Base-by-base conservation (phyloP, 139 green algal species). In the Chlamydomonas applanata region DNA sequence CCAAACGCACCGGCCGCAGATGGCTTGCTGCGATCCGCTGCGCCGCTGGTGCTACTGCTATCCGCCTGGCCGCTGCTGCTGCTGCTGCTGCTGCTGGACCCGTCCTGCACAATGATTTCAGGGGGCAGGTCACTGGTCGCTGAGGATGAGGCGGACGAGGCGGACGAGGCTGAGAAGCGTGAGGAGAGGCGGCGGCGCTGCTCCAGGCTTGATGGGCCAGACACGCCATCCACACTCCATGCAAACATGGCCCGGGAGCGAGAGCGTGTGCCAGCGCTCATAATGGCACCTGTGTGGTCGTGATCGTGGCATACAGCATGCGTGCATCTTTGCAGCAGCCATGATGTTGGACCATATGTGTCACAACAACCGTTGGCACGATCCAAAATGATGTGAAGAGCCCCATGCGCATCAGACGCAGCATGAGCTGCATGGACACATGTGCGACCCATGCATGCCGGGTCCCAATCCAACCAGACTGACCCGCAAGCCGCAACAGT, bases 201-300 rank as follows among this genome's bases (percentile, higher is more conserved):
- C 49, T 60, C 45, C 69, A 54, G 29, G 34, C 49, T 19, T 25
- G 20, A 4, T 4, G 13, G 53, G 9, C 53, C 20, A 11, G 20
- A 25, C 53, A 25, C n/a, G 29, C 59, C 17, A 66, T 22, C n/a
- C 59, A 30, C 59, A 30, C 53, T 75, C 78, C 78, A 83, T 1
- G 78, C 78, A 27, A 74, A 83, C 78, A 83, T 83, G 67, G 72
- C 78, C 1, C 78, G 66, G 49, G 70, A 72, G 16, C 63, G 62
- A 0, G 67, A 77, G 27, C 78, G 72, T 17, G 76, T 73, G 16
- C 78, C 78, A 16, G 71, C 64, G 24, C 72, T 79, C 45, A 83
- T n/a, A 32, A 82, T 71, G 30, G 70, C 59, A 24, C 76, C 76
- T 82, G 76, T 2, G 53, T 4, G 62, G 32, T 22, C 9, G 4